Base-by-base conservation (phyloP, 176 grass and related monocot species). In the Calamus simplicifolius region DNA sequence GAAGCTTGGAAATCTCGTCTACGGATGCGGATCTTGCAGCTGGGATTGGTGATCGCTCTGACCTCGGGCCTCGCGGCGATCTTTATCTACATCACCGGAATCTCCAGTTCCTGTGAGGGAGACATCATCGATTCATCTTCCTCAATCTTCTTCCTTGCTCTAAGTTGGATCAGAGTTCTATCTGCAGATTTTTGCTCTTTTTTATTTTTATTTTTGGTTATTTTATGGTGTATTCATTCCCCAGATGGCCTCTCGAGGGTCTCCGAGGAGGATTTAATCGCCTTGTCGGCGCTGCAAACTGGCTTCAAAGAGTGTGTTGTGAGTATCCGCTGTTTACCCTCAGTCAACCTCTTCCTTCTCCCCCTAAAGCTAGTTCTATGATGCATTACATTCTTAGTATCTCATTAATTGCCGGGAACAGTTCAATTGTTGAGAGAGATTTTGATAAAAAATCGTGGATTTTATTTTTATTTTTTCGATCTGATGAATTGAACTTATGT, bases 281-380 rank as follows among this genome's bases (percentile, higher is more conserved):
- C 87, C 48, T 72, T 97, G 49, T 67, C 64, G 18, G 73, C 72
- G 63, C 72, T 97, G 25, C 87, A 85, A 71, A 64, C 54, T 35
- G 25, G 78, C 54, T 90, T 97, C 67, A 75, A 69, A 79, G 85
- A 88, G 78, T 97, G 92, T 58, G 92, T 97, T 81, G 92, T 97
- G 68, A 61, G 87, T 63, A 23, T 75, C 63, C 28, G 14, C 35
- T 35, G 10, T 71, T 58, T 25, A 73, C 19, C 61, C 27, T 27
- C 31, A 4, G 49, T 26, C 61, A 6, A 65, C 28, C 12, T 43
- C 35, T 2, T 43, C 35, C 12, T 43, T 43, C 35, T 43, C 12
- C 8, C 35, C 10, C 7, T 43, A 43, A 38, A 10, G 10, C 35
- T 13, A 0, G 8, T 43, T 12, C 8, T 43, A 43, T 13, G 35